These are phyloP conservation scores for Zymoseptoria crescenta DNA, from an alignment of 2,329 filamentous ascomycete species.

Conservation along the genomic window DNA sequence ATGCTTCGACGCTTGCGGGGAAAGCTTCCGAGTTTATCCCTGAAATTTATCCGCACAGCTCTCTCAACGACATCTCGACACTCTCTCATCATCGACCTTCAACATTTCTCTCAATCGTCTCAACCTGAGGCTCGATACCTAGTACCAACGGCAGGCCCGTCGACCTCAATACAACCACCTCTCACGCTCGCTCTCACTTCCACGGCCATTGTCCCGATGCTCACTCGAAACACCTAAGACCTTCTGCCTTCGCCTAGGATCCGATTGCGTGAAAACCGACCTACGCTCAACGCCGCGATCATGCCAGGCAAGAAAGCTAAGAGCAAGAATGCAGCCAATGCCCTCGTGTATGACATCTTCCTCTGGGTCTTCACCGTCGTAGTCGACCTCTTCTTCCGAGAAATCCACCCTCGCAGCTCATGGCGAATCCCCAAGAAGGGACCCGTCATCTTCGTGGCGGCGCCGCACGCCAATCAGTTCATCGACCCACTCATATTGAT, in stretches of 20 bases:
- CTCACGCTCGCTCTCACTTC: neutral
- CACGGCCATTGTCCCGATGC: neutral
- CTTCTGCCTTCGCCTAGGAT: neutral
- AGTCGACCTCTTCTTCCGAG: conserved; percentile 94
- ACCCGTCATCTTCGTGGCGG: conserved; percentile 89
- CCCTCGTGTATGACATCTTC: conserved; percentile 59
- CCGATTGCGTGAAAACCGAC: neutral
- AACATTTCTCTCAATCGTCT: neutral
- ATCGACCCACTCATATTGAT: conserved; percentile 92
- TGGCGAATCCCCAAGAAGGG: conserved; percentile 89
- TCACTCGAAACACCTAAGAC: neutral
- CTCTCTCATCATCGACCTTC: neutral
- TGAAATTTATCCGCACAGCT: neutral
- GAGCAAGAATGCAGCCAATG: conserved; percentile 20
- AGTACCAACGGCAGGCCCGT: neutral
- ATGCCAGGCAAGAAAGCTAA: conserved; percentile 13
- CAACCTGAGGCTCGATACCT: neutral
- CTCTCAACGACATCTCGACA: neutral
- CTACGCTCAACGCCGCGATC: neutral
- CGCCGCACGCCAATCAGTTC: conserved; percentile 97
- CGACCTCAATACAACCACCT: neutral
- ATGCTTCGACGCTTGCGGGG: neutral
- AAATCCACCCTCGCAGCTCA: conserved; percentile 87
- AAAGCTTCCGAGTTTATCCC: neutral
- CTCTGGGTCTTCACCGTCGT: conserved; percentile 73